These are phyloP conservation scores for Somion occarium DNA, from an alignment of 1,284 basidiomycete genomes.

Conservation along the genomic window DNA sequence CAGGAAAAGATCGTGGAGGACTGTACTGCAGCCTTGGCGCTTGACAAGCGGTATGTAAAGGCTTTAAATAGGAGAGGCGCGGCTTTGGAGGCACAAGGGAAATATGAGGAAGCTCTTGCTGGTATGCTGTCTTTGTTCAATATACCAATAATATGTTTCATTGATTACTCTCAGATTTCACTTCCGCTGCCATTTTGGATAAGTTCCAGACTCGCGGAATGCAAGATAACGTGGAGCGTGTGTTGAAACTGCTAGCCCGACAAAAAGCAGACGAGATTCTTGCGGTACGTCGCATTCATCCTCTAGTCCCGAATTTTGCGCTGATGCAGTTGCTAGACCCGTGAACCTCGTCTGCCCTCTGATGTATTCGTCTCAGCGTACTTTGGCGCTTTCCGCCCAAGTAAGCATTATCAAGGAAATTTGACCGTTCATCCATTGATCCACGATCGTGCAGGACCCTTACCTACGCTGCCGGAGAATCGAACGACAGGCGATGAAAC, in stretches of 20 bases:
- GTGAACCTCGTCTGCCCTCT: constrained; percentile 85
- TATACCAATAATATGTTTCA: neutral
- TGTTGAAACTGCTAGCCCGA: constrained; percentile 80
- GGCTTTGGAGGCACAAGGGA: constrained; percentile 78
- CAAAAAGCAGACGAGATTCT: constrained; percentile 74
- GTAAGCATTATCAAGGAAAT: constrained; percentile 35
- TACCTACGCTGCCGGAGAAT: constrained; percentile 73
- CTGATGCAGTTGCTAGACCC: constrained; percentile 38
- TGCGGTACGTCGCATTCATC: constrained; percentile 33
- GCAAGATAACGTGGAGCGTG: constrained; percentile 84
- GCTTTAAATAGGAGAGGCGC: constrained; percentile 91
- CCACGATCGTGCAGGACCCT: constrained; percentile 42
- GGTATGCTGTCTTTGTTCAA: constrained; percentile 43
- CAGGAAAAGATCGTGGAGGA: constrained; percentile 86
- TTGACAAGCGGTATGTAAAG: constrained; percentile 90
- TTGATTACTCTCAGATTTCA: constrained; percentile 79
- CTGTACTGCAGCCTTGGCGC: constrained; percentile 84
- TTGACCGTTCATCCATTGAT: constrained; percentile 7
- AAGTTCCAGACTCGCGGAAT: constrained; percentile 85
- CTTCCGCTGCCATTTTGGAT: constrained; percentile 92
- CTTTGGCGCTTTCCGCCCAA: constrained; percentile 92
- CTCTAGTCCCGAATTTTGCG: neutral
- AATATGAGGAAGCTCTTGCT: constrained; percentile 73
- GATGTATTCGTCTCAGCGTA: constrained; percentile 94
- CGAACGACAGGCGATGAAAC: constrained; percentile 82